phyloP scores from a whole-genome alignment of 2,329 filamentous ascomycete species.

The Didymella lethalis region DNA sequence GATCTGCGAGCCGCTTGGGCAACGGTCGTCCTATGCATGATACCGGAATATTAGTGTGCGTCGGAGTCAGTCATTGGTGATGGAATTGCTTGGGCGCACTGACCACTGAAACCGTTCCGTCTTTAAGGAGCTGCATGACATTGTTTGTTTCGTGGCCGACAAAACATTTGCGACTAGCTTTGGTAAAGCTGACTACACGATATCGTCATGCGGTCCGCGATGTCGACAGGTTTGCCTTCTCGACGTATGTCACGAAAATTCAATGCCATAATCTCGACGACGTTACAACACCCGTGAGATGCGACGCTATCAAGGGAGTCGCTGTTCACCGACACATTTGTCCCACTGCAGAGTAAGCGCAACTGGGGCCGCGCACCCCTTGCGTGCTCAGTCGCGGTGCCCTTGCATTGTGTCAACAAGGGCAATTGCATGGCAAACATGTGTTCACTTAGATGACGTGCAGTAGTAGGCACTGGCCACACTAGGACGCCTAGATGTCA shows the following conservation, averaged over 20 bases:
- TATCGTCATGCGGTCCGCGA: too few relatives aligned
- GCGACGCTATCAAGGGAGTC: neutral
- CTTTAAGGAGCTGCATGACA: neutral
- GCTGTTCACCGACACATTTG: constrained; percentile 10
- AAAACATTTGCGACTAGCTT: neutral
- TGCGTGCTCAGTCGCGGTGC: neutral
- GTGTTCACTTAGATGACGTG: constrained; percentile 6
- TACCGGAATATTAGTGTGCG: neutral
- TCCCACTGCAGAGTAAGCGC: neutral
- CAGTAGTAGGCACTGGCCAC: constrained; percentile 1
- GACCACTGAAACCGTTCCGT: too few relatives aligned
- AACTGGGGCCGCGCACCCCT: neutral
- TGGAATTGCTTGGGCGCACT: too few relatives aligned
- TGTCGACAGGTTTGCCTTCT: too few relatives aligned
- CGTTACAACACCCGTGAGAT: too few relatives aligned
- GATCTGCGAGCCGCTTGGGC: constrained; percentile 7
- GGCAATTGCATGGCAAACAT: constrained; percentile 6
- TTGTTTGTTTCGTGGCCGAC: neutral
- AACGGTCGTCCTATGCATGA: constrained; percentile 1
- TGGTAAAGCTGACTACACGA: too few relatives aligned
- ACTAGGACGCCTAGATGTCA: neutral
- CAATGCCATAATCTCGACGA: too few relatives aligned
- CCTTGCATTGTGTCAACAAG: constrained; percentile 5
- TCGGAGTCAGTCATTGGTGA: too few relatives aligned
- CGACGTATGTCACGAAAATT: too few relatives aligned